Conservation (phyloP, 148 eudicot genomes). For the Selenicereus undatus region DNA sequence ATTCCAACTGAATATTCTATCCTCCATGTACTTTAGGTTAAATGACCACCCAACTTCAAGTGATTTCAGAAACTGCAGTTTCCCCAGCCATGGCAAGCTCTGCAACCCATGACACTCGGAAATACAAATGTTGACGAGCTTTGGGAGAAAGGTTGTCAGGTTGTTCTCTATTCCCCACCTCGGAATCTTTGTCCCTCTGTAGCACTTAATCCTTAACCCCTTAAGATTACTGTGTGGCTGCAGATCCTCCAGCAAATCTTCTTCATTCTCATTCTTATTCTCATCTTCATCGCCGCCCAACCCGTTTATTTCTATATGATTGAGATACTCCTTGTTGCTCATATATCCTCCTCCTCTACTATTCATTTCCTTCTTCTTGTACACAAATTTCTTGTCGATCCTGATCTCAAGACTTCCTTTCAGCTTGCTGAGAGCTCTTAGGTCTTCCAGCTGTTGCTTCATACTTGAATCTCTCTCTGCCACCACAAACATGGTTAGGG, state of each 20-base stretch:
- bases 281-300: neutral
- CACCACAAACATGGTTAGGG: neutral
- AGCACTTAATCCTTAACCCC: neutral
- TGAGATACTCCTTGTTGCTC: constrained; percentile 10
- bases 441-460: neutral
- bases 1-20: neutral
- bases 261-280: neutral
- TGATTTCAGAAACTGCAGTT: constrained; percentile 2
- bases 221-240: constrained; percentile 22
- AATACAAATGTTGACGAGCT: constrained; percentile 15
- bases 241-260: constrained; percentile 14
- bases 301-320: neutral
- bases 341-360: constrained; percentile 14
- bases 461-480: neutral
- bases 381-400: neutral
- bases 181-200: constrained; percentile 10
- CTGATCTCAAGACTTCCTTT: constrained; percentile 2
- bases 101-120: neutral
- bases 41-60: neutral
- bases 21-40: constrained; percentile 19
- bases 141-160: constrained; percentile 11
- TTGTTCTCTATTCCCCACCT: constrained; percentile 10
- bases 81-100: constrained; percentile 16
- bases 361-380: neutral
- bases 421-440: neutral